Conservation (phyloP, 2,329 filamentous ascomycete genomes). For the Aquanectria penicillioides region DNA sequence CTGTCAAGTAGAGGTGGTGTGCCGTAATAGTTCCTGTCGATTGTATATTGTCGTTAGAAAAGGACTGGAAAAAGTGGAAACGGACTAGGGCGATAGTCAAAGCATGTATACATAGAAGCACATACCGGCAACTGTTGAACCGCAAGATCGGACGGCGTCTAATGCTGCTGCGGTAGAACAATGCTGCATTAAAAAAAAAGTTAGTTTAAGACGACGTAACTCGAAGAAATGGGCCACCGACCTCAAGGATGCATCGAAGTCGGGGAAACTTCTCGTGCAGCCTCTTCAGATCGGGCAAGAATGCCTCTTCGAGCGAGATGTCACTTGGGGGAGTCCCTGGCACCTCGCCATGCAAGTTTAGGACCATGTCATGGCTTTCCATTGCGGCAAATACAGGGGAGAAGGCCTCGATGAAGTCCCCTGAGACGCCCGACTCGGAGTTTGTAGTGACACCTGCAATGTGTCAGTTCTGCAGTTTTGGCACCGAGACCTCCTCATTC, state of each 20-base stretch:
- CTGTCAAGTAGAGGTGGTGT: constrained; percentile 84
- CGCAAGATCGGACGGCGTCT: constrained; percentile 79
- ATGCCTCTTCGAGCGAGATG: constrained; percentile 61
- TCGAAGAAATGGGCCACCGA: constrained; percentile 16
- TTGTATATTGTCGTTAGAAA: constrained; percentile 2
- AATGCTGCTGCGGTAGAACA: constrained; percentile 87
- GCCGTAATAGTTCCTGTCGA: constrained; percentile 78
- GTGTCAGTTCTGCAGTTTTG: constrained; percentile 27
- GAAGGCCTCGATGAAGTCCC: constrained; percentile 75
- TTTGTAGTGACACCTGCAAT: constrained; percentile 69
- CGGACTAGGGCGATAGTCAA: background rate
- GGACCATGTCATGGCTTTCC: constrained; percentile 83
- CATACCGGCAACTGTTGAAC: constrained; percentile 74
- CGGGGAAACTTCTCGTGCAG: constrained; percentile 81
- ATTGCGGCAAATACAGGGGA: constrained; percentile 88
- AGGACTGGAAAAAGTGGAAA: background rate
- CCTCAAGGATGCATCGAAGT: constrained; percentile 66
- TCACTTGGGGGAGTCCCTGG: constrained; percentile 59
- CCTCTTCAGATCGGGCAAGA: constrained; percentile 80
- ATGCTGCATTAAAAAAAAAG: constrained; percentile 71
- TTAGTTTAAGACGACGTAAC: background rate
- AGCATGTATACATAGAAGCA: background rate
- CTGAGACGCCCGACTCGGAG: constrained; percentile 74
- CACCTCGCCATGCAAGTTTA: constrained; percentile 95
- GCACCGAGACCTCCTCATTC: too few relatives aligned